Percentiles rank a stretch among this genome's conserved stretches.
phyloP scores from a whole-genome alignment of 257 asterid genomes.

The Ocimum tenuiflorum region DNA sequence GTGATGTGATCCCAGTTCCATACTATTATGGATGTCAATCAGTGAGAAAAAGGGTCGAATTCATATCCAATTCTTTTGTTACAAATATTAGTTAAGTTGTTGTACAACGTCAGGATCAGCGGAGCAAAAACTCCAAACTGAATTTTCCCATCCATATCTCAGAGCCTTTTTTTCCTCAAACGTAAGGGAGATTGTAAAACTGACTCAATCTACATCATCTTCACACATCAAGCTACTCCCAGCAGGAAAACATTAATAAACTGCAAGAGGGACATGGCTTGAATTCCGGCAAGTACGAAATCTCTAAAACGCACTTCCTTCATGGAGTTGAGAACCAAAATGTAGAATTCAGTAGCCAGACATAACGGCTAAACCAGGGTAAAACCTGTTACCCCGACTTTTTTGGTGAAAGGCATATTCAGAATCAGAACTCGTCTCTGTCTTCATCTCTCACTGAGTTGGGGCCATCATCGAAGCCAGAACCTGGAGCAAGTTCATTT shows the following conservation, averaged over 20 bases:
- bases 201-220: slow-evolving; percentile 53
- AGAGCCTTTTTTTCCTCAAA: slow-evolving; percentile 17
- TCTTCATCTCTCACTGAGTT: slow-evolving; percentile 45
- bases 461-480: slow-evolving; percentile 75
- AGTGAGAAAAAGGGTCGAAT: slow-evolving; percentile 9
- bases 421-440: slow-evolving; percentile 33
- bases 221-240: slow-evolving; percentile 38
- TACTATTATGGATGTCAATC: neutral
- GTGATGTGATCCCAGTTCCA: neutral
- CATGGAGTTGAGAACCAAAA: slow-evolving; percentile 9
- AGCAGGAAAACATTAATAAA: slow-evolving; percentile 28
- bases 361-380: slow-evolving; percentile 32
- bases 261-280: slow-evolving; percentile 30
- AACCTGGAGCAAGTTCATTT: slow-evolving; percentile 85
- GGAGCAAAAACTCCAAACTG: slow-evolving; percentile 26
- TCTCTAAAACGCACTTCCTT: neutral
- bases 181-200: slow-evolving; percentile 31
- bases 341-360: slow-evolving; percentile 12
- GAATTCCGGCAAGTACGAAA: slow-evolving; percentile 25
- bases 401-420: neutral
- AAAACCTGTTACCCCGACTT: slow-evolving; percentile 14
- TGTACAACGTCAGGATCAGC: slow-evolving; percentile 49
- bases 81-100: slow-evolving; percentile 45
- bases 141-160: slow-evolving; percentile 37
- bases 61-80: slow-evolving; percentile 27